Conservation (phyloP, 352 stramenopile genomes). For the Globisporangium carolinianum region DNA sequence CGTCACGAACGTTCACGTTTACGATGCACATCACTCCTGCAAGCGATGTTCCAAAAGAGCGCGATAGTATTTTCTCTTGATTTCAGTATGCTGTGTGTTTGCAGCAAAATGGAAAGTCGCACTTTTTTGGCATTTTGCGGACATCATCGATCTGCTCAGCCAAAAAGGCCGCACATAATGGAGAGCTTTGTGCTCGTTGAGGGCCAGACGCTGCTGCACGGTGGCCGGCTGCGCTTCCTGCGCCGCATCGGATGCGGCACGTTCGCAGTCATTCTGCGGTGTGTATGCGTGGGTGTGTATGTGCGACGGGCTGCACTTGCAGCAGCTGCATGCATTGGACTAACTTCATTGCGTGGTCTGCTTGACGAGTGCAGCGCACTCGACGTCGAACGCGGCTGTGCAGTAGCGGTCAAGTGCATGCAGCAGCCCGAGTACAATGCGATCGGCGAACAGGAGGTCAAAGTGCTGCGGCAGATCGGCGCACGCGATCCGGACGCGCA, state of each 20-base stretch:
- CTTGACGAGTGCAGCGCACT: conserved; percentile 23
- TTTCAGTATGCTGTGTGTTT: too few relatives aligned
- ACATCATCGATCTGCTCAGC: too few relatives aligned
- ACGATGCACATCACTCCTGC: too few relatives aligned
- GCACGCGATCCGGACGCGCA: conserved; percentile 21
- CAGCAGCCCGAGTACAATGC: conserved; percentile 35
- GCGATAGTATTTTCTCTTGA: too few relatives aligned
- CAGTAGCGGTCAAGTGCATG: conserved; percentile 71
- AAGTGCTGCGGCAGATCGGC: conserved; percentile 33
- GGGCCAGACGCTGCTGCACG: conserved; percentile 54
- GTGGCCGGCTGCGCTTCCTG: conserved; percentile 68
- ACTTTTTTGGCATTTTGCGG: too few relatives aligned
- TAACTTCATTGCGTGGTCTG: neutral
- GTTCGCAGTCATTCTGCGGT: conserved; percentile 66
- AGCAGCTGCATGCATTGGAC: too few relatives aligned
- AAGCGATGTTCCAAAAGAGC: too few relatives aligned
- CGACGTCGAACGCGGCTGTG: conserved; percentile 28
- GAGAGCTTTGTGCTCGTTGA: conserved; percentile 46
- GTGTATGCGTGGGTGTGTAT: conserved; percentile 5
- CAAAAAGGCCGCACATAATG: neutral
- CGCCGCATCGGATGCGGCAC: conserved; percentile 60
- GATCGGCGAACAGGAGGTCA: conserved; percentile 52
- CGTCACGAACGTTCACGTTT: too few relatives aligned
- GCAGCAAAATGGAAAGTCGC: too few relatives aligned
- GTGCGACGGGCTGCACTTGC: neutral